These are phyloP conservation scores for Trichophyton benhamiae DNA, from an alignment of 2,329 filamentous ascomycete species.

Conservation along the genomic window DNA sequence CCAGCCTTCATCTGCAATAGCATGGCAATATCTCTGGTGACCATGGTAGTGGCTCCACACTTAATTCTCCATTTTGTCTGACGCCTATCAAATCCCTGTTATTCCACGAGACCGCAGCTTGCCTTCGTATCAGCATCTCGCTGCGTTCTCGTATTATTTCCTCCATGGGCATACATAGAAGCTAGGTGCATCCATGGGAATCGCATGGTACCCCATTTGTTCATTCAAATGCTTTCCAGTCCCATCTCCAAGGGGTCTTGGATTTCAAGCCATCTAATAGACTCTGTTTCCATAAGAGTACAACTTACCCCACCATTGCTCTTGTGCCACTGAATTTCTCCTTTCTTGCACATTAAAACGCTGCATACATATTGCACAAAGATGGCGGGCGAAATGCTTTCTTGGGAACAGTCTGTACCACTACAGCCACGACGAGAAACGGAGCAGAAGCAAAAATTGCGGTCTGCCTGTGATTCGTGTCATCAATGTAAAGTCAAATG, in stretches of 20 bases:
- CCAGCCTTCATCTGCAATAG: not conserved
- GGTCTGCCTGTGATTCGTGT: slow-evolving; percentile 3
- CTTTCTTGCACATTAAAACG: not conserved
- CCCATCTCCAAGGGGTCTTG: not conserved
- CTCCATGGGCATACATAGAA: not conserved
- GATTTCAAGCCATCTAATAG: not conserved
- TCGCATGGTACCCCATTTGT: not conserved
- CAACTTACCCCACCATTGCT: not conserved
- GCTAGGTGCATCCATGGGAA: not conserved
- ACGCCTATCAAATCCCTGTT: not conserved
- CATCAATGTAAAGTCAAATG: slow-evolving; percentile 4
- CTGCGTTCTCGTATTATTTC: not conserved
- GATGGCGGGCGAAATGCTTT: not conserved
- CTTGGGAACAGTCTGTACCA: not conserved
- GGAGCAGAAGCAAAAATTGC: not conserved
- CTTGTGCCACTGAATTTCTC: not conserved
- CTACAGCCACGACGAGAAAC: not conserved
- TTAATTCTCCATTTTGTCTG: not conserved
- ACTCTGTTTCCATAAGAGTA: not conserved
- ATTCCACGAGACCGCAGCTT: not conserved
- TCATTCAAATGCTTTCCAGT: not conserved
- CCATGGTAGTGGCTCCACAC: not conserved
- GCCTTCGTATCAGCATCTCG: not conserved
- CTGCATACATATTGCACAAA: not conserved
- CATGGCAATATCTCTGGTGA: not conserved